Evolutionary conservation across 306 rosid genomes (phyloP), one percentile per base, ranked within the genome.

Genomic region (Albizia julibrissin): DNA sequence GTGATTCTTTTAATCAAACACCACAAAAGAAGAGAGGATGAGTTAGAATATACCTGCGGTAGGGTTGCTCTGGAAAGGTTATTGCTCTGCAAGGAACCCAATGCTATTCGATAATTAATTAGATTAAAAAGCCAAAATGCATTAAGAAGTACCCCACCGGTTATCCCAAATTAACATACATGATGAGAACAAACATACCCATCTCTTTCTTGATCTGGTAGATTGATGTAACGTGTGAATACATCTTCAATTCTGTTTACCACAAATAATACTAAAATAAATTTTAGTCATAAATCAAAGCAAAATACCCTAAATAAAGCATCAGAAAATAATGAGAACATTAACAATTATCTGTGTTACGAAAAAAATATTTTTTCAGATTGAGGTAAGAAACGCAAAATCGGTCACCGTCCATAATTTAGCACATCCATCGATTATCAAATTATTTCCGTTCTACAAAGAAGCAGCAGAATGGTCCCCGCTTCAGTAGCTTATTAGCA

Each of bases 151-250:
- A 21, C 26, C 24, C 8, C 14, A 42, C 26, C 6, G 0, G 74
- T 10, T 2, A 40, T 40, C 11, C 49, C 31, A 69, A 39, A 69
- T 69, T n/a, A 19, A 3, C 15, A 69, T n/a, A 2, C 50, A 10
- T n/a, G 12, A 68, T 39, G 39, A 69, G 46, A 37, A 39, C 43
- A 21, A 43, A 22, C 75, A 43, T 70, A 70, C 75, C 56, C 37
- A 11, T 42, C 75, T 43, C 75, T 70, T 70, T 70, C 75, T 70
- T 70, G 75, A 6, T 70, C 75, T 2, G 75, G 56, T 10, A 70
- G 56, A 14, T 70, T 70, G 29, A 70, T 70, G 37, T 42, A 70
- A 4, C 56, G 75, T 12, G 75, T 11, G 56, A 70, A 70, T 5
- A 70, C 75, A 70, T 70, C 75, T 29, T 70, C 75, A 14, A 70